These are phyloP conservation scores for Hepatocystis sp. DNA, from an alignment of 169 alveolate species.

Conservation along the genomic window DNA sequence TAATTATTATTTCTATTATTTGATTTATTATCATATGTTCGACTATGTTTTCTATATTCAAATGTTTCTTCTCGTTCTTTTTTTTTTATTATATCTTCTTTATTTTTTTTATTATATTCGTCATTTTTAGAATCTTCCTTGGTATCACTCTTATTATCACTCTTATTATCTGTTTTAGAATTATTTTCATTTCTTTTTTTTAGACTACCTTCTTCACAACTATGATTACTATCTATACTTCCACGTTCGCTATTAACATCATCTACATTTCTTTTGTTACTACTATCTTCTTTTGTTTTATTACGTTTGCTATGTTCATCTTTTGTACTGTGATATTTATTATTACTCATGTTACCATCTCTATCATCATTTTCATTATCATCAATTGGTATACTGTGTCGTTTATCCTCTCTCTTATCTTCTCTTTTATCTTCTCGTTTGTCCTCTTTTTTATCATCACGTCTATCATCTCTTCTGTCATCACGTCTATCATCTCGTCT, in stretches of 20 bases:
- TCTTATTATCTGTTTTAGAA: too few relatives aligned
- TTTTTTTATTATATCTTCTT: conserved; percentile 14
- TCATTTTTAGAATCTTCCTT: too few relatives aligned
- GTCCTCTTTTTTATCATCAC: conserved; percentile 7
- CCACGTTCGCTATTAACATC: too few relatives aligned
- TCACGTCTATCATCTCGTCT: conserved; percentile 10
- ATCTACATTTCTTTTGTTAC: conserved; percentile 1
- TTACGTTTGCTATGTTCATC: too few relatives aligned
- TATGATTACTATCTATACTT: too few relatives aligned
- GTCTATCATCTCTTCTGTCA: conserved; percentile 17
- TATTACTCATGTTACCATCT: too few relatives aligned
- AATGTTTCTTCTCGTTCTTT: conserved; percentile 24
- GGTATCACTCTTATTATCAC: too few relatives aligned
- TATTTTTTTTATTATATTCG: conserved; percentile 1
- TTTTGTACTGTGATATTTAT: too few relatives aligned
- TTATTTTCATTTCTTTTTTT: too few relatives aligned
- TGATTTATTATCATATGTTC: conserved; percentile 16
- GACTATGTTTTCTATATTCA: conserved; percentile 14
- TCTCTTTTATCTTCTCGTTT: not conserved
- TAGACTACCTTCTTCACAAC: too few relatives aligned
- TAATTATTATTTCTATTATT: conserved; percentile 31
- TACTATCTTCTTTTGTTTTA: not conserved
- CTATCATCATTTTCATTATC: too few relatives aligned
- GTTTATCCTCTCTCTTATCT: conserved; percentile 12
- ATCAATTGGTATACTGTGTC: too few relatives aligned